These are phyloP conservation scores for Diaporthe aspalathi DNA, from an alignment of 2,329 filamentous ascomycete genomes.

Conservation along the genomic window DNA sequence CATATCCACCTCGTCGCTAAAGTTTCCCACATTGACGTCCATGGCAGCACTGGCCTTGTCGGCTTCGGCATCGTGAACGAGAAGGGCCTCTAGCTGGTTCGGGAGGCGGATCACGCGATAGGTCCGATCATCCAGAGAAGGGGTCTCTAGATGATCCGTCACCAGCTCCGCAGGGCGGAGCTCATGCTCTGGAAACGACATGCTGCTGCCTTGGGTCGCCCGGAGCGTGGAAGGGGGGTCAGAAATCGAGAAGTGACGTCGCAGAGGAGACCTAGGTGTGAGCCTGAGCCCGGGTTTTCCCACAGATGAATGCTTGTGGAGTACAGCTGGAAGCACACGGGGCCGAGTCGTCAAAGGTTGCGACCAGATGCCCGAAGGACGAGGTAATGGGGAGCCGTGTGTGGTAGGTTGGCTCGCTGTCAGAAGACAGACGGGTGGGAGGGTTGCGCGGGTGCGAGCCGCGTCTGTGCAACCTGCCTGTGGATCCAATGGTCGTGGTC, in stretches of 20 bases:
- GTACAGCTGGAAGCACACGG: constrained; percentile 8
- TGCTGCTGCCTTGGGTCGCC: constrained; percentile 43
- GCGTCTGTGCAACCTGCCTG: constrained; percentile 31
- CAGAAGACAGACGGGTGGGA: constrained; percentile 19
- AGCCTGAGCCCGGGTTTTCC: background rate
- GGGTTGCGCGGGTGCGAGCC: constrained; percentile 24
- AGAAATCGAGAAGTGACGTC: constrained; percentile 19
- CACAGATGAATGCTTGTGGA: background rate
- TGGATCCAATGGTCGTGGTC: constrained; percentile 2
- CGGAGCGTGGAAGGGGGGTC: constrained; percentile 39
- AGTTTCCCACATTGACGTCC: constrained; percentile 96
- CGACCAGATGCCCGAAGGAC: background rate
- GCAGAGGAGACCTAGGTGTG: background rate
- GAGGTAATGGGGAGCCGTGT: constrained; percentile 4
- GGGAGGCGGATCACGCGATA: constrained; percentile 88
- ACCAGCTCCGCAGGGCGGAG: constrained; percentile 55
- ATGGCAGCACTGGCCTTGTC: constrained; percentile 97
- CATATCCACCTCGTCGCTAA: constrained; percentile 91
- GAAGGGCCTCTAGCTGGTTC: constrained; percentile 89
- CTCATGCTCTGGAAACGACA: constrained; percentile 47
- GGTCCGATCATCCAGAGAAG: constrained; percentile 83
- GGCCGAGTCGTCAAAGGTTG: constrained; percentile 7
- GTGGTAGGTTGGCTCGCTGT: constrained; percentile 1
- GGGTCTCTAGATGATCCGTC: constrained; percentile 82
- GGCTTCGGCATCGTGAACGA: constrained; percentile 94